phyloP scores from a whole-genome alignment of 2,329 filamentous ascomycete species.

The Emmonsiellopsis sp. region DNA sequence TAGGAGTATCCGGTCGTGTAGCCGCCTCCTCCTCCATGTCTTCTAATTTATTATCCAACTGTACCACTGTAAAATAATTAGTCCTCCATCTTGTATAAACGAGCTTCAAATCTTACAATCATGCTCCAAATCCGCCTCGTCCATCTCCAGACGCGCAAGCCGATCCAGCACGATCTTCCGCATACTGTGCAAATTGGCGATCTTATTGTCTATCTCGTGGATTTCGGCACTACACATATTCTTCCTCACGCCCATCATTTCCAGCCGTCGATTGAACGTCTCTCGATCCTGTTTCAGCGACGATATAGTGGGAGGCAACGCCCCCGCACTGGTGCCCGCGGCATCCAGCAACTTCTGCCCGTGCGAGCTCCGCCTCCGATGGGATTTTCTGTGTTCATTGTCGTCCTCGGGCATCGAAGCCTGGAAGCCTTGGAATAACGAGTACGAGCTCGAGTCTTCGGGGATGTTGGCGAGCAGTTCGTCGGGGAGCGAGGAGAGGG shows the following conservation, averaged over 20 bases:
- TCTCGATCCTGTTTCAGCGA: constrained; percentile 74
- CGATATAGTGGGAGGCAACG: constrained; percentile 54
- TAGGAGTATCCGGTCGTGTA: constrained; percentile 24
- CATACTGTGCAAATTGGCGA: constrained; percentile 87
- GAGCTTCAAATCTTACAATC: constrained; percentile 53
- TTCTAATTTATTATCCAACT: constrained; percentile 54
- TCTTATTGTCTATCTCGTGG: constrained; percentile 91
- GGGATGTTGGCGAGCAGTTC: constrained; percentile 85
- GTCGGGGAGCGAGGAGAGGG: constrained; percentile 78
- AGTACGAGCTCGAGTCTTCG: constrained; percentile 76
- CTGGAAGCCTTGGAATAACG: constrained; percentile 92
- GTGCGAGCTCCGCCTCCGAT: constrained; percentile 60
- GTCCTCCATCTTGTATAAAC: not conserved
- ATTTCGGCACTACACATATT: constrained; percentile 98
- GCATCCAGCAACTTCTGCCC: constrained; percentile 63
- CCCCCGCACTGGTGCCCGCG: constrained; percentile 49
- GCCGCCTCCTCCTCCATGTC: constrained; percentile 51
- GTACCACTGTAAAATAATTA: constrained; percentile 35
- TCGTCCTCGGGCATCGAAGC: constrained; percentile 69
- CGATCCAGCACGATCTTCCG: constrained; percentile 83
- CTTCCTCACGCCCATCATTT: constrained; percentile 86
- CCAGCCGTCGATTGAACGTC: constrained; percentile 71
- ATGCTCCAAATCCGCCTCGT: constrained; percentile 82
- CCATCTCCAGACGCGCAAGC: constrained; percentile 76
- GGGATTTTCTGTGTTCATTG: constrained; percentile 57